Conservation (phyloP, 1,284 basidiomycete genomes). For the Puccinia novopanici region DNA sequence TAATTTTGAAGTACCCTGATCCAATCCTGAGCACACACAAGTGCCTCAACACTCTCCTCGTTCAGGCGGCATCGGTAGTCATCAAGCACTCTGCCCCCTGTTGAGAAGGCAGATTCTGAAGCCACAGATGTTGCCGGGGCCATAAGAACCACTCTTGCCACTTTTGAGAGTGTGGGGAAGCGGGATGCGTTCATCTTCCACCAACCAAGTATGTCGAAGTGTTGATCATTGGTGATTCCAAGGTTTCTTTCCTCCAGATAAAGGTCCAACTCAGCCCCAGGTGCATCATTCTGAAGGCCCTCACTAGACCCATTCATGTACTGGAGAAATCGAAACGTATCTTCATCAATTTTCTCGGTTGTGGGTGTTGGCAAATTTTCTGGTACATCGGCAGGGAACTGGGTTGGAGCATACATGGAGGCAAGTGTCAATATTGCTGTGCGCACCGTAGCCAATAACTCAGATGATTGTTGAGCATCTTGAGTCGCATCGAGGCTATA, state of each 20-base stretch:
- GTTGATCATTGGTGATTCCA: neutral
- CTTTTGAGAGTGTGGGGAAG: conserved; percentile 4
- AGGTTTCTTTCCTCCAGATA: conserved; percentile 8
- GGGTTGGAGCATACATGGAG: neutral
- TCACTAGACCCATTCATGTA: neutral
- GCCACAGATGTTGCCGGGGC: conserved; percentile 11
- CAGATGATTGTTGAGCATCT: neutral
- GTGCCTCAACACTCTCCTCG: neutral
- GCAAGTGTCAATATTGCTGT: neutral
- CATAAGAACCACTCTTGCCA: neutral
- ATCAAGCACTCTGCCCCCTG: neutral
- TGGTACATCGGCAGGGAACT: neutral
- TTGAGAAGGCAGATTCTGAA: neutral
- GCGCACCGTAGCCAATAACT: neutral
- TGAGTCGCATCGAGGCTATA: neutral
- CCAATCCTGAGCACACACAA: conserved; percentile 12
- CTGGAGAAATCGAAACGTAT: neutral
- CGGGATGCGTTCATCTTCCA: conserved; percentile 3
- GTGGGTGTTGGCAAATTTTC: neutral
- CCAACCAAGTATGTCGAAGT: neutral
- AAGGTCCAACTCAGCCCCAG: neutral
- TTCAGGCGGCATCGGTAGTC: neutral
- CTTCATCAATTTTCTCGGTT: neutral
- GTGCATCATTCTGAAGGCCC: neutral
- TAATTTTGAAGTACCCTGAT: neutral